A percentile compares a stretch with the other conserved stretches of the same genome.
phyloP scores from a whole-genome alignment of 345 rosid genomes.

The Acer saccharum region DNA sequence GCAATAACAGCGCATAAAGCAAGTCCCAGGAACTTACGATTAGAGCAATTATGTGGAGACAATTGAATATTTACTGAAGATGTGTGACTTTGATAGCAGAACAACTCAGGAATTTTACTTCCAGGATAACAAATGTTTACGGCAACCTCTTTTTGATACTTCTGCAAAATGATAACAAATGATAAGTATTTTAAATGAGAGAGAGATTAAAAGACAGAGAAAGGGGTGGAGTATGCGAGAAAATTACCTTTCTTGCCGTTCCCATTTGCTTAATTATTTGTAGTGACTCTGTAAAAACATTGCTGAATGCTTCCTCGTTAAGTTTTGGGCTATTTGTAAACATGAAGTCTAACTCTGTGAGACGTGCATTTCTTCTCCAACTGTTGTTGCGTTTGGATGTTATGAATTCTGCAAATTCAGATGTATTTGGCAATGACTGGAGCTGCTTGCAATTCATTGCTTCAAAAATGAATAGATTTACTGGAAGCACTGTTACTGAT shows the following conservation, averaged over 20 bases:
- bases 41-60: not conserved
- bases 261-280: not conserved
- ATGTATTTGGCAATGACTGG: not conserved
- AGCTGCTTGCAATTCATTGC: slow-evolving; percentile 2
- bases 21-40: not conserved
- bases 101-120: slow-evolving; percentile 11
- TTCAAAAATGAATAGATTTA: not conserved
- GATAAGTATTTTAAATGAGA: not conserved
- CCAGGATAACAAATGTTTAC: slow-evolving; percentile 10
- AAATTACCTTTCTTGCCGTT: not conserved
- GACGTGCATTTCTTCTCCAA: too few relatives aligned
- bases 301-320: not conserved
- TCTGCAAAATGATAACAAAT: not conserved
- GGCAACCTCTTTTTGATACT: not conserved
- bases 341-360: not conserved
- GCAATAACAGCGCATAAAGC: not conserved
- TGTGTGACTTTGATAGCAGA: not conserved
- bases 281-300: not conserved
- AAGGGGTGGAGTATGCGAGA: not conserved
- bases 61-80: not conserved
- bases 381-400: not conserved
- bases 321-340: not conserved
- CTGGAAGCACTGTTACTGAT: slow-evolving; percentile 14
- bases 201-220: not conserved
- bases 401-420: not conserved